Conservation (phyloP, 1,139 yeast species). For the Hanseniaspora uvarum region DNA sequence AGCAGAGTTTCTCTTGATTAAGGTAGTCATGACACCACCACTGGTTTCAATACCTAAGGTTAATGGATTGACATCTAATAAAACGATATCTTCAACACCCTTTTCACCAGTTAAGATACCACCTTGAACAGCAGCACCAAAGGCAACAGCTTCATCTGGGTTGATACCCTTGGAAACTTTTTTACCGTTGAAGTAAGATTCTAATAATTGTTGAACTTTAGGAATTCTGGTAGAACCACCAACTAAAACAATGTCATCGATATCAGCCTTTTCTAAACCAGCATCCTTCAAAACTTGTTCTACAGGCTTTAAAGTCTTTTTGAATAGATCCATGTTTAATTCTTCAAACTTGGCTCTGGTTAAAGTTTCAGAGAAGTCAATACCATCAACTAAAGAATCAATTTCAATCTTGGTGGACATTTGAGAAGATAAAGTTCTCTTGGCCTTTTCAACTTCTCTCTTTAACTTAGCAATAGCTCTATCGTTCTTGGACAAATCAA, state of each 20-base stretch:
- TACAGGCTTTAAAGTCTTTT: conserved; percentile 84
- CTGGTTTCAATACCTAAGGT: conserved; percentile 94
- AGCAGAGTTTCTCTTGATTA: conserved; percentile 90
- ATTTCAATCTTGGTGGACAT: conserved; percentile 71
- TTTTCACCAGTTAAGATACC: conserved; percentile 85
- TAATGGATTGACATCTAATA: conserved; percentile 83
- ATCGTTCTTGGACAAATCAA: conserved; percentile 62
- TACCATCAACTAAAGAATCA: conserved; percentile 90
- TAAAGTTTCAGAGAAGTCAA: conserved; percentile 84
- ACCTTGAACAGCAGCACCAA: conserved; percentile 96
- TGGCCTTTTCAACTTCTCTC: conserved; percentile 95
- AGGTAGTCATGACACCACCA: conserved; percentile 96
- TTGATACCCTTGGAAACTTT: conserved; percentile 91
- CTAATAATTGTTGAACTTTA: conserved; percentile 84
- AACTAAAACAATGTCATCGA: conserved; percentile 86
- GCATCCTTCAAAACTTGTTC: conserved; percentile 87
- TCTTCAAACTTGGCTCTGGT: conserved; percentile 95
- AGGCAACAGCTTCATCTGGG: conserved; percentile 97
- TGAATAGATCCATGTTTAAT: conserved; percentile 75
- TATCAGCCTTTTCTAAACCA: conserved; percentile 67
- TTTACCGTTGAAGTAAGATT: conserved; percentile 81
- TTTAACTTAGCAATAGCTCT: conserved; percentile 81
- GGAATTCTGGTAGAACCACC: conserved; percentile 99
- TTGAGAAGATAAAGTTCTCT: conserved; percentile 86
- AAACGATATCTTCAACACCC: conserved; percentile 64